A percentile compares a stretch with the other conserved stretches of the same genome.
Conservation (phyloP, 1,284 basidiomycete genomes). For the Cutaneotrichosporon curvatum region DNA sequence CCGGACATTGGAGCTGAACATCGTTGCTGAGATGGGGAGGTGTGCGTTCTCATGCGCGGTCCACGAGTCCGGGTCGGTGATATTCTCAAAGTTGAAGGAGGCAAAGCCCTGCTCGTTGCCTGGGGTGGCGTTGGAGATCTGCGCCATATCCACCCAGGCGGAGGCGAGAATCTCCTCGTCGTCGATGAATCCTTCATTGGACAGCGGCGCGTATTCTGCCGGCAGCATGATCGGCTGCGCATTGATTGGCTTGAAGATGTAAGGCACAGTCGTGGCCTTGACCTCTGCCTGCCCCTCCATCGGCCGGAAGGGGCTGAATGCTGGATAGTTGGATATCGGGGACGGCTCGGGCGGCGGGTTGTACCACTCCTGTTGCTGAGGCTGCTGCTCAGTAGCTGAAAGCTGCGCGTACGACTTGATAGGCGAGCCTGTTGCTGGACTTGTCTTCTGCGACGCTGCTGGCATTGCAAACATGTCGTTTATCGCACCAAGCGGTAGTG, state of each 20-base stretch:
- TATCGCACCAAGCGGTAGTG: neutral
- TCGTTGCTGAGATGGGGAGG: no score
- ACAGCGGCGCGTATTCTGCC: neutral
- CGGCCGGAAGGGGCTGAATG: neutral
- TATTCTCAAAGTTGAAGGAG: no score
- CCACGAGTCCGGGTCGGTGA: no score
- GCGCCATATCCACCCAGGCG: no score
- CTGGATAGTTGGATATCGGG: neutral
- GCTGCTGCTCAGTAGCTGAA: neutral
- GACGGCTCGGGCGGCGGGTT: neutral
- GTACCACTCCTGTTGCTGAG: neutral
- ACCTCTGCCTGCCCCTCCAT: neutral
- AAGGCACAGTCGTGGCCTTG: neutral
- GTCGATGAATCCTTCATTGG: no score
- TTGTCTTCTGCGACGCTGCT: neutral
- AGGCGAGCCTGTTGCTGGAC: neutral
- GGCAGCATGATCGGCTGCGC: neutral
- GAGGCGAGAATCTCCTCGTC: no score
- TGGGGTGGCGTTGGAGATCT: no score
- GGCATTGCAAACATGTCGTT: neutral
- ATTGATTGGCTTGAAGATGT: neutral
- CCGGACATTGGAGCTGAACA: no score
- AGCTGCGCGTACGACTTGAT: neutral
- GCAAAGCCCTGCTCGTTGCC: no score
- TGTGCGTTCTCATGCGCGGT: no score